phyloP scores from a whole-genome alignment of 2,329 filamentous ascomycete genomes.

The Hirsutella thompsonii region DNA sequence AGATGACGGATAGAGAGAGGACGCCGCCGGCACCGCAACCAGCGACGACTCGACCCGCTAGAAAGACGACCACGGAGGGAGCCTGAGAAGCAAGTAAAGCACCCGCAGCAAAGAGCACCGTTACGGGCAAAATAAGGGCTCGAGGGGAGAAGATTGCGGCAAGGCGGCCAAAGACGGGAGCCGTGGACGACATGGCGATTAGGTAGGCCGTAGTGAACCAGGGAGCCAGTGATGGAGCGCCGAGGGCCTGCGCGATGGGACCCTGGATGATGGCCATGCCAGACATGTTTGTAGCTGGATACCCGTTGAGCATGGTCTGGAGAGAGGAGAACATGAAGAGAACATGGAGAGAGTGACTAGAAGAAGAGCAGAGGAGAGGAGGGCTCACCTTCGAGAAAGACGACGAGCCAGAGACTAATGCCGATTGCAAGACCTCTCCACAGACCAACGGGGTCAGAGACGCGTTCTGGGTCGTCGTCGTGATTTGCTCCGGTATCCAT shows the following conservation, averaged over 20 bases:
- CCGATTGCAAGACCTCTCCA: neutral
- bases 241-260: conserved; percentile 59
- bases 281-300: conserved; percentile 54
- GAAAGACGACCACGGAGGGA: neutral
- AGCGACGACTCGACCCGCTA: conserved; percentile 41
- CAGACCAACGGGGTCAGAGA: neutral
- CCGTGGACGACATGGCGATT: conserved; percentile 42
- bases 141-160: conserved; percentile 54
- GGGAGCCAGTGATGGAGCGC: conserved; percentile 58
- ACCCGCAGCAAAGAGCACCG: conserved; percentile 48
- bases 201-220: conserved; percentile 78
- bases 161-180: conserved; percentile 55
- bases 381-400: neutral
- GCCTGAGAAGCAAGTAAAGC: conserved; percentile 30
- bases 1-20: conserved; percentile 34
- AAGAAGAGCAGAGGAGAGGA: neutral
- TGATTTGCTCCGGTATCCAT: too few relatives aligned
- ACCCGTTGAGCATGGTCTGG: neutral
- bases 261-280: conserved; percentile 74
- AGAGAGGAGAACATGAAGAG: neutral
- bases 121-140: conserved; percentile 33
- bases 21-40: conserved; percentile 41
- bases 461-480: neutral
- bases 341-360: neutral
- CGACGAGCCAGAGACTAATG: neutral